phyloP scores from a whole-genome alignment of 306 rosid species.

The Inga oerstediana region DNA sequence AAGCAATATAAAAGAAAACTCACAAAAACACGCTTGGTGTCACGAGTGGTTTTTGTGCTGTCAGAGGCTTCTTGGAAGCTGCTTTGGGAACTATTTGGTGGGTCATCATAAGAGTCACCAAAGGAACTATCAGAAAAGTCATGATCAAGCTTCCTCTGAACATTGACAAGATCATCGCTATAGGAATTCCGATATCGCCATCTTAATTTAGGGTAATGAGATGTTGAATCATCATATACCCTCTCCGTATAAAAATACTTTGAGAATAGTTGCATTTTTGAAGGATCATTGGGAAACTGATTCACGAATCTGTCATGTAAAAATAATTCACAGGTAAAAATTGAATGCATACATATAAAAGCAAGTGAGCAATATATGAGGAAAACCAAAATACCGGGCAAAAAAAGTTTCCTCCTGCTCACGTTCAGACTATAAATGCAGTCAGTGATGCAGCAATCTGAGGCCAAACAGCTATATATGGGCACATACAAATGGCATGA shows the following conservation, averaged over 20 bases:
- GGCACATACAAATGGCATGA: neutral
- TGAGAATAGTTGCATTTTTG: conserved; percentile 52
- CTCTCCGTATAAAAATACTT: conserved; percentile 75
- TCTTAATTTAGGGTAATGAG: conserved; percentile 58
- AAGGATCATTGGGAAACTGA: conserved; percentile 52
- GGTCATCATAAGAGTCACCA: conserved; percentile 35
- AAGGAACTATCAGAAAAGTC: conserved; percentile 42
- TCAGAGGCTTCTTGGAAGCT: conserved; percentile 37
- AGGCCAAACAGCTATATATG: neutral
- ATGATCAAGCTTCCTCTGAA: conserved; percentile 41
- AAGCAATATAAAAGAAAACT: neutral
- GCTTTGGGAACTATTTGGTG: conserved; percentile 37
- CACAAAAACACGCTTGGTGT: conserved; percentile 19
- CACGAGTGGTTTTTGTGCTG: neutral
- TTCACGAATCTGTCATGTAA: conserved; percentile 62
- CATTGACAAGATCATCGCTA: conserved; percentile 50
- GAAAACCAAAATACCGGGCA: neutral
- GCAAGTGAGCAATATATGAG: neutral
- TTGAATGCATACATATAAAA: neutral
- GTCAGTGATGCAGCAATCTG: neutral
- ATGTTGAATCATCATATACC: conserved; percentile 71
- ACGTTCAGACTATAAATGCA: conserved; percentile 14
- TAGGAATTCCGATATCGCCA: conserved; percentile 84
- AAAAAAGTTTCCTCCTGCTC: neutral
- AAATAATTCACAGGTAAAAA: conserved; percentile 16